Base-by-base conservation (phyloP, 306 rosid genomes). In the Arachis hypogaea region DNA sequence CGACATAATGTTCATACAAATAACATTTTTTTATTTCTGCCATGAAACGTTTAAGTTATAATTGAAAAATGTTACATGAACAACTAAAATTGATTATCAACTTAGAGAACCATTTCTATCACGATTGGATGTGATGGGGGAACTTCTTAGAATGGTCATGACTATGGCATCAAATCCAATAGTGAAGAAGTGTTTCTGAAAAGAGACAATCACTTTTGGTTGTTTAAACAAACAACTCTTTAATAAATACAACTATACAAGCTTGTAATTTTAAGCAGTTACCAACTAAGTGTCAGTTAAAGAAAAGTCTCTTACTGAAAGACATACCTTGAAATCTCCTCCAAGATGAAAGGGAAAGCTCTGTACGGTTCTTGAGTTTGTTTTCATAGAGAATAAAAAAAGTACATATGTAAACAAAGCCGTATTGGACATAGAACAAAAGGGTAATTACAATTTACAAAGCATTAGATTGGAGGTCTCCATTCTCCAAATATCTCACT, bases 291-390 rank as follows among this genome's bases (percentile, higher is more conserved):
- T 51, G 59, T 18, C n/a, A 68, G 69, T 22, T 73, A 56, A 56
- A 30, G 46, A 9, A 36, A 46, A 49, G n/a, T 70, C 71, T 77
- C 41, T 67, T 30, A 45, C 51, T 16, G 46, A 43, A 41, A 9
- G 46, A 12, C 14, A 57, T 36, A 66, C 42, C 78, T 80, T 55
- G 85, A 46, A 59, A 68, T 73, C 84, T 84, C 85, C 87, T 38
- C 78, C 6, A 5, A 3, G 38, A 51, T 64, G 85, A 84, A 80
- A 84, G 70, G 2, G 69, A 80, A 57, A 77, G 73, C 47, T 80
- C 9, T 77, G 84, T 76, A 71, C 41, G 29, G 74, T 70, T 76
- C 75, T 76, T 46, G 66, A 47, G 44, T 68, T 73, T 66, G 69
- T 78, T 68, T 74, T 7, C 9, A 59, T 43, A 2, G 11, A 46